Evolutionary conservation across 2,329 filamentous ascomycete species (phyloP), one percentile per base, ranked within the genome.

Genomic region (Microthyrium microscopicum): DNA sequence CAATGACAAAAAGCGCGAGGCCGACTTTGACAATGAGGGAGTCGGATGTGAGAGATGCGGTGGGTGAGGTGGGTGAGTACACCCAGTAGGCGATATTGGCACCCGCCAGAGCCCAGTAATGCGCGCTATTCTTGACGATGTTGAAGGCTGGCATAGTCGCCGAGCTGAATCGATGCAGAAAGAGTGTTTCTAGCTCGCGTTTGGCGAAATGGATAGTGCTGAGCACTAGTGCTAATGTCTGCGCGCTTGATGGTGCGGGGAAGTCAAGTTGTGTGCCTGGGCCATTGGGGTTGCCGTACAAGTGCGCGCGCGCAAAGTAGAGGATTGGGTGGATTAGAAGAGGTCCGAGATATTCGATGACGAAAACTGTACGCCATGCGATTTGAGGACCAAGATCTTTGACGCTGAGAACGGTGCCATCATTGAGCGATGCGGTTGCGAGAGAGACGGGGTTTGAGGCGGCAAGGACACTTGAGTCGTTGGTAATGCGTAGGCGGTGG

Each of bases 331-430:
- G 85, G 60, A 95, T 79, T 48, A 94, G 58, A 47, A 95, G 69
- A 5, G 89, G 89, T 4, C 89, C 89, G 43, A 89, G 60, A 57
- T 98, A 98, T 60, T 98, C 89, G 61, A 94, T 75, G 41, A 94
- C 61, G 64, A 87, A 98, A 54, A 95, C 87, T 39, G 82, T 89
- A 42, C 74, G 76, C 89, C 89, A 98, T 41, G 73, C 73, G 36
- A 94, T 77, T 56, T 98, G 89, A 31, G 76, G 71, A 12, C 89
- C 89, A 20, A 98, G 66, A 53, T 98, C 87, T 62, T 98, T 95
- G 42, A 95, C 80, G 44, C 89, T 73, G 31, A 98, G 57, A 15
- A 64, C 61, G 41, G 68, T 70, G 44, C 67, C 64, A 42, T 74
- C 64, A 35, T 61, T 58, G 29, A 78, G 53, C 11, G 70, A 70